Percentiles rank a stretch among this genome's conserved stretches.
These are phyloP conservation scores for Leccinum pachyderme DNA, from an alignment of 1,284 basidiomycete genomes.

Conservation along the genomic window DNA sequence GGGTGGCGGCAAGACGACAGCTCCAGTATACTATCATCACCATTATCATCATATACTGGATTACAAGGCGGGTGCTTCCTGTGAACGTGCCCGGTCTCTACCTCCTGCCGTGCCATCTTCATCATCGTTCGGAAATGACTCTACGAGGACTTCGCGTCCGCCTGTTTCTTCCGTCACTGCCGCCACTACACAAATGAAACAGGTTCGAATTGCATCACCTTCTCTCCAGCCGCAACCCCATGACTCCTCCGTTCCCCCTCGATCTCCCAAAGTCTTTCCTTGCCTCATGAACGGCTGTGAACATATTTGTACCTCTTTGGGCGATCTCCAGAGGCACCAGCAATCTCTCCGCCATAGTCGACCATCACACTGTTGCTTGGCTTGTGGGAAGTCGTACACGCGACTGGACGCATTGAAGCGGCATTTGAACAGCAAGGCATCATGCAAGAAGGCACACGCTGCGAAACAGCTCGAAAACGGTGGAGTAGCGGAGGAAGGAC, in stretches of 20 bases:
- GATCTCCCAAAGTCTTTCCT: conserved; percentile 18
- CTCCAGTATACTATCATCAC: not conserved
- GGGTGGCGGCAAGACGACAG: not conserved
- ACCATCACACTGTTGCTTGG: conserved; percentile 24
- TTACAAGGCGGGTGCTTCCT: not conserved
- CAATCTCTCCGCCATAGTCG: conserved; percentile 29
- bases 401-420: conserved; percentile 32
- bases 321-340: conserved; percentile 30
- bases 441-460: conserved; percentile 25
- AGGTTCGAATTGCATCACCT: conserved; percentile 19
- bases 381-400: conserved; percentile 30
- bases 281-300: conserved; percentile 24
- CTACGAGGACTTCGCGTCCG: conserved; percentile 1
- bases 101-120: not conserved
- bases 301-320: conserved; percentile 29
- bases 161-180: conserved; percentile 10
- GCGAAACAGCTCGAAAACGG: conserved; percentile 8
- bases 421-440: conserved; percentile 30
- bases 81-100: not conserved
- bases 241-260: not conserved
- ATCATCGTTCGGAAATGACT: not conserved
- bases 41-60: not conserved
- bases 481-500: conserved; percentile 10
- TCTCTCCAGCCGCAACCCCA: conserved; percentile 4
- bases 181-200: conserved; percentile 17